Percentiles rank a stretch among this genome's conserved stretches.
These are phyloP conservation scores for Musa acuminata DNA, from an alignment of 176 grass and related monocot genomes.

Conservation along the genomic window DNA sequence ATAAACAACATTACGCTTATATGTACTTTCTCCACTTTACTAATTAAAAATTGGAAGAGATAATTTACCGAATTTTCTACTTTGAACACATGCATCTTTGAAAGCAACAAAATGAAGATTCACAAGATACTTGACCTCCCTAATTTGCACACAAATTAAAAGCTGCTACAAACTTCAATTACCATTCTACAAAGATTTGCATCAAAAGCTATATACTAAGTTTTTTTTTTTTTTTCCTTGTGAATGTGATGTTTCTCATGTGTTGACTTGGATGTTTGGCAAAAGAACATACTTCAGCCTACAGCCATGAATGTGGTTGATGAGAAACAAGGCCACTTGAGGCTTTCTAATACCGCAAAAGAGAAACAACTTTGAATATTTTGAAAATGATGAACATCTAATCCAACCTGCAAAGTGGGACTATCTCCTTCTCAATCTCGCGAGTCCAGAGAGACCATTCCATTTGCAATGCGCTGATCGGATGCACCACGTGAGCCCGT, in stretches of 20 bases:
- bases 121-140: neutral
- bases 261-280: neutral
- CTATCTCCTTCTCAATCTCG: slow-evolving; percentile 70
- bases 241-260: neutral
- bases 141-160: neutral
- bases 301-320: neutral
- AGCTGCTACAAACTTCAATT: neutral
- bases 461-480: slow-evolving; percentile 68
- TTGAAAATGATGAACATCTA: neutral
- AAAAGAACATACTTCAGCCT: neutral
- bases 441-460: slow-evolving; percentile 89
- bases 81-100: neutral
- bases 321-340: neutral
- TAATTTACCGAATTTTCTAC: neutral
- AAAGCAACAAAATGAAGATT: neutral
- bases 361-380: no score
- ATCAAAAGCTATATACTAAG: neutral
- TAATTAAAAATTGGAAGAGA: neutral
- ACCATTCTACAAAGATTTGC: neutral
- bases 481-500: slow-evolving; percentile 65
- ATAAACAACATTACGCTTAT: no score
- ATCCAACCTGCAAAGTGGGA: slow-evolving; percentile 66
- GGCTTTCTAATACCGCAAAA: no score
- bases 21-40: neutral
- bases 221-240: neutral